A percentile compares a stretch with the other conserved stretches of the same genome.
Conservation (phyloP, 805 yeast species). For the Lachancea fermentati region DNA sequence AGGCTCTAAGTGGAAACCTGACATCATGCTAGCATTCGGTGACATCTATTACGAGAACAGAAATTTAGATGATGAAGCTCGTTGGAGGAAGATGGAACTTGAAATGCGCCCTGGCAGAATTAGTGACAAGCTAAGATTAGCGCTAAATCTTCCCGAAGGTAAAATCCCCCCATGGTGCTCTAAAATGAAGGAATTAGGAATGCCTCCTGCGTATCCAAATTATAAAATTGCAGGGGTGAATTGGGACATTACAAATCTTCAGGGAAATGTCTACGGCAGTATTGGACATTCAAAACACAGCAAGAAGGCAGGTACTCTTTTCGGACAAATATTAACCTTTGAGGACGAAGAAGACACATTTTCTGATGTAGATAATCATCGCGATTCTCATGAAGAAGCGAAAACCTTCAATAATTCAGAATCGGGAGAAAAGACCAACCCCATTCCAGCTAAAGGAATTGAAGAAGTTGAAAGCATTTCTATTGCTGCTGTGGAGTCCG, state of each 20-base stretch:
- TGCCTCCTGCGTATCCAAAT: slow-evolving; percentile 77
- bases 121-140: slow-evolving; percentile 55
- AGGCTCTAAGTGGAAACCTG: slow-evolving; percentile 62
- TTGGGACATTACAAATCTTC: slow-evolving; percentile 37
- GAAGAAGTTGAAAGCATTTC: no score
- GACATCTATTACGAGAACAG: slow-evolving; percentile 77
- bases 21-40: slow-evolving; percentile 55
- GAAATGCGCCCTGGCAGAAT: slow-evolving; percentile 61
- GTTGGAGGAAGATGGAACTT: slow-evolving; percentile 28
- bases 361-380: no score
- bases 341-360: background rate
- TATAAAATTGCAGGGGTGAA: slow-evolving; percentile 52
- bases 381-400: no score
- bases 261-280: slow-evolving; percentile 32
- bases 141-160: slow-evolving; percentile 59
- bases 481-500: no score
- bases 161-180: slow-evolving; percentile 75
- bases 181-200: slow-evolving; percentile 63
- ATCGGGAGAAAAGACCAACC: no score
- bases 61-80: slow-evolving; percentile 45
- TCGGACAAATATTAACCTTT: slow-evolving; percentile 5
- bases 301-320: background rate
- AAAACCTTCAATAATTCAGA: no score
- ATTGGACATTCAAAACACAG: background rate
- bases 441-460: no score